Base-by-base conservation (phyloP, 176 grass and related monocot genomes). In the Thalia dealbata region DNA sequence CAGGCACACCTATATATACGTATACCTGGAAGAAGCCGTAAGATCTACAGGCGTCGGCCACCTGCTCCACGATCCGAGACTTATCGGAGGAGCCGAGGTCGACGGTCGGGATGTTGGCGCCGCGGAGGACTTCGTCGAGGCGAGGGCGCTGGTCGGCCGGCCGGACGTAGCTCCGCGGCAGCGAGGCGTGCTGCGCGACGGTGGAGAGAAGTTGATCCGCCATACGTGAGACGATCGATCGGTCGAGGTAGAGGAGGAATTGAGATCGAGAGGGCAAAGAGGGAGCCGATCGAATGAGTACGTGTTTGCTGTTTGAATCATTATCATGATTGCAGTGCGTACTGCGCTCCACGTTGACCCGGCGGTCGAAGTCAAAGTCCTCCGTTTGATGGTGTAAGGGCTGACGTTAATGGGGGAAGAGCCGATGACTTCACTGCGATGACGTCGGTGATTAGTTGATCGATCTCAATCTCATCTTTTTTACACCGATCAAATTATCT, bases 1-100 rank as follows among this genome's bases (percentile, higher is more conserved):
- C 3, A 22, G 0, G 24, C 3, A 42, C 0, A 26, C 15, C 0
- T 18, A 44, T 44, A 44, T 44, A 55, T 6, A 63, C 61, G 25
- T 28, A 11, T 63, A 63, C 61, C 61, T 63, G 61, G 27, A 63
- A 63, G 61, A 28, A 63, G 24, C 61, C 61, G 61, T 63, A 63
- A 14, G 22, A 8, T 26, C 26, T 63, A 25, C 61, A 63, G 24
- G 61, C 61, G 0, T 63, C 61, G 22, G 61, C 61, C 12, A 63
- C 24, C 13, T 63, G 61, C 61, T 10, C 61, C 5, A 63, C 61
- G 26, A 28, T 63, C 14, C 5, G 23, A 0, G 23, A 14, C 9
- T 13, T 5, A n/a, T 63, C 26, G 4, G 61, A n/a, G 1, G 61
- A 28, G 25, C 61, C 61, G 11, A 63, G 61, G 29, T 63, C 61